A percentile compares a stretch with the other conserved stretches of the same genome.
These are phyloP conservation scores for Cenchrus fungigraminus DNA, from an alignment of 176 grass and related monocot species.

Conservation along the genomic window DNA sequence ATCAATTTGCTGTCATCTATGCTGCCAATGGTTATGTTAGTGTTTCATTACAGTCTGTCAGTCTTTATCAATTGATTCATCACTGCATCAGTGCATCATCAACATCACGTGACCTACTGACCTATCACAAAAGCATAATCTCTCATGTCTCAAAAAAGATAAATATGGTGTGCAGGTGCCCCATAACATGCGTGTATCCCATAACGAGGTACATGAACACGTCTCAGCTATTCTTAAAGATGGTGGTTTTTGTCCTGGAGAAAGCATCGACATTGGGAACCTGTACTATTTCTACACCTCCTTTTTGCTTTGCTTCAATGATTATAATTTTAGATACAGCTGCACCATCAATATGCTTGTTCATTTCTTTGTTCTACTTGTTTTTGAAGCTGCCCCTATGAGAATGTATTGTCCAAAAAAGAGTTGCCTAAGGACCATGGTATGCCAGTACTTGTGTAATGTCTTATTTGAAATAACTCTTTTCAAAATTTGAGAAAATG, in stretches of 20 bases:
- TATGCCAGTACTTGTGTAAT: background rate
- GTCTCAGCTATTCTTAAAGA: too few relatives aligned
- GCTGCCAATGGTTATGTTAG: background rate
- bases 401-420: background rate
- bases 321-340: background rate
- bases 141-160: background rate
- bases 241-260: too few relatives aligned
- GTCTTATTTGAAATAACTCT: background rate
- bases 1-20: background rate
- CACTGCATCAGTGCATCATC: background rate
- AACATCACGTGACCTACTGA: background rate
- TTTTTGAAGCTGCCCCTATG: slow-evolving; percentile 9
- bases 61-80: background rate
- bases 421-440: background rate
- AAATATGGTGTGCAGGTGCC: too few relatives aligned
- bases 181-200: too few relatives aligned
- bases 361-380: slow-evolving; percentile 5
- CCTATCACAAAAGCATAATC: background rate
- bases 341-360: background rate
- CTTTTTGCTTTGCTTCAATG: background rate
- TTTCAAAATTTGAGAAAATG: background rate
- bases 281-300: slow-evolving; percentile 1
- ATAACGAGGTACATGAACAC: too few relatives aligned
- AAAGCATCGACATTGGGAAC: background rate
- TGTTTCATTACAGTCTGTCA: background rate